Conservation (phyloP, 139 green algal species). For the Auxenochlorella pyrenoidosa region DNA sequence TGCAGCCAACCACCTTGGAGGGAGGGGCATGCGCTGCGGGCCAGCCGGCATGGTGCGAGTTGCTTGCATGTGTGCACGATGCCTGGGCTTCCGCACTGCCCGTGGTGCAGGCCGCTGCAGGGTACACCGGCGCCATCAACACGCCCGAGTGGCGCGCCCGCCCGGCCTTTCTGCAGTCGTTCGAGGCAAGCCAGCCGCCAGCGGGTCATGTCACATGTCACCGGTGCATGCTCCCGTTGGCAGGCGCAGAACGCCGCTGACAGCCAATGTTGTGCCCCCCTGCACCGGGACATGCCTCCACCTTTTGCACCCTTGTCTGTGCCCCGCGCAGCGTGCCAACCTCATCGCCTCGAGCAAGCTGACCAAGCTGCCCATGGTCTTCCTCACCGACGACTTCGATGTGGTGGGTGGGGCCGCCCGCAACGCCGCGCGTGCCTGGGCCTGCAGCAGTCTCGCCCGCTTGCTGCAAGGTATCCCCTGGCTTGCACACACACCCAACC, state of each 20-base stretch:
- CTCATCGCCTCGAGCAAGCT: neutral
- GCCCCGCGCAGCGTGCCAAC: neutral
- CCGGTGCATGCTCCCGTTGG: neutral
- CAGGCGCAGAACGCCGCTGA: neutral
- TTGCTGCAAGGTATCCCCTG: neutral
- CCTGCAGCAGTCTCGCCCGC: too few species aligned
- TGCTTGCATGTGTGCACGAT: too few species aligned
- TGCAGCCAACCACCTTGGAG: too few species aligned
- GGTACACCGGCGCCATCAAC: slow-evolving; percentile 40
- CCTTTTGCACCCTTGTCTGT: neutral
- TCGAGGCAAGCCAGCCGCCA: slow-evolving; percentile 37
- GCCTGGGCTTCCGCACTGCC: too few species aligned
- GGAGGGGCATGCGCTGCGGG: neutral
- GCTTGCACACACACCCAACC: neutral
- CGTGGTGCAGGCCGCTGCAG: neutral
- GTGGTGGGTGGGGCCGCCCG: neutral
- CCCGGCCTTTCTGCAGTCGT: slow-evolving; percentile 40
- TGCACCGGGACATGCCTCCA: neutral
- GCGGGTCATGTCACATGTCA: neutral
- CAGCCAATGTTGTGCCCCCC: neutral
- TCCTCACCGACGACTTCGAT: neutral
- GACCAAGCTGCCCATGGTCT: slow-evolving; percentile 11
- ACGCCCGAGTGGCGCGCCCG: slow-evolving; percentile 3
- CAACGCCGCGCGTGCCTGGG: neutral
- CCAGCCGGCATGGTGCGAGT: neutral